Evolutionary conservation across 163 green algal genomes (phyloP).

Genomic region (Scenedesmus sp.): DNA sequence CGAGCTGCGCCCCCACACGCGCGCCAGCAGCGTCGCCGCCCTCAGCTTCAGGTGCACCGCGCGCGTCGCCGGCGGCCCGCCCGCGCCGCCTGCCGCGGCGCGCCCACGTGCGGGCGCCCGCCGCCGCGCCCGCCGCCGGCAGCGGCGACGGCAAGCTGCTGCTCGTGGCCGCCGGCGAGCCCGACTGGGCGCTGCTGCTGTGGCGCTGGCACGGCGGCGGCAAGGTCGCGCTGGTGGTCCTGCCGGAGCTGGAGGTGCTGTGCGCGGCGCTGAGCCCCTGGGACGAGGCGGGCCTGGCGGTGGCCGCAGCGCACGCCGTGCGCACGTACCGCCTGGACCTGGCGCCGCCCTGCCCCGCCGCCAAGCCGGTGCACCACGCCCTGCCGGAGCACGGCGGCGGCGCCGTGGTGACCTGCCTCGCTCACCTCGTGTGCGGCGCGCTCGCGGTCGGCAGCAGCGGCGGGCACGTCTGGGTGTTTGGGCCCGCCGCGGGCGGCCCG

Average conservation of each 20-base stretch:
- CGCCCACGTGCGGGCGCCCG: too few species aligned
- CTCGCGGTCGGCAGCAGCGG: slow-evolving; percentile 25
- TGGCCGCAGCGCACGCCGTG: not conserved
- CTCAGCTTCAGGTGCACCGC: slow-evolving; percentile 25
- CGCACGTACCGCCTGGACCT: slow-evolving; percentile 31
- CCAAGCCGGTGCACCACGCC: too few species aligned
- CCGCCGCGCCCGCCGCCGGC: not conserved
- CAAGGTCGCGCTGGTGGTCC: slow-evolving; percentile 23
- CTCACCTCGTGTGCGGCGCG: slow-evolving; percentile 29
- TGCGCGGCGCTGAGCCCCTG: slow-evolving; percentile 28
- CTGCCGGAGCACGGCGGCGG: not conserved
- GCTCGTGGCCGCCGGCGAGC: slow-evolving; percentile 16
- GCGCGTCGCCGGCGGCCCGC: too few species aligned
- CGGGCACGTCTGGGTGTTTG: slow-evolving; percentile 20
- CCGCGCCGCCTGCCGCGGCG: slow-evolving; percentile 6
- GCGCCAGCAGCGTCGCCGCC: slow-evolving; percentile 1
- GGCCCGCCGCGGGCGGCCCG: not conserved
- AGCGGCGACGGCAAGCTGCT: slow-evolving; percentile 45
- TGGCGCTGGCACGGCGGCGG: slow-evolving; percentile 37
- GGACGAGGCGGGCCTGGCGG: slow-evolving; percentile 31
- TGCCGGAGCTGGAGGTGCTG: not conserved
- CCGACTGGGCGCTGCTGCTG: slow-evolving; percentile 22
- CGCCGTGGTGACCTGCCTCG: slow-evolving; percentile 3
- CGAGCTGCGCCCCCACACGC: slow-evolving; percentile 32
- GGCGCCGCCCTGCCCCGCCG: too few species aligned